Conservation (phyloP, 495 filamentous ascomycete genomes). For the Talaromyces adpressus region DNA sequence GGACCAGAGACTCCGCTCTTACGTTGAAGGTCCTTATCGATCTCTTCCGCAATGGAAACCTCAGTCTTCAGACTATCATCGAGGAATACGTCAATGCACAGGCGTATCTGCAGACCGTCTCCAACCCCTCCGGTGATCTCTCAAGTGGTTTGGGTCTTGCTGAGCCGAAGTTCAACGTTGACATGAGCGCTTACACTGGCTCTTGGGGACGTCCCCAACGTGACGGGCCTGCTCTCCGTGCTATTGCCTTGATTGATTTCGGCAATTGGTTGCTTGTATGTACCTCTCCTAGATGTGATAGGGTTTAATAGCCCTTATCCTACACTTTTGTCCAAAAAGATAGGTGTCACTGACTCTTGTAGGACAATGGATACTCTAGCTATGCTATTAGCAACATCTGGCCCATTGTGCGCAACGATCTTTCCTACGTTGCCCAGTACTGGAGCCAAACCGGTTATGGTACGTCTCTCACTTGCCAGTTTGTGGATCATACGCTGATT, state of each 20-base stretch:
- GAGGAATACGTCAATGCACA: constrained; percentile 51
- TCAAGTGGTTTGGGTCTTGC: constrained; percentile 45
- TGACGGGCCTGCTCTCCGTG: constrained; percentile 47
- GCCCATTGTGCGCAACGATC: constrained; percentile 51
- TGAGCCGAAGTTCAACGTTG: constrained; percentile 56
- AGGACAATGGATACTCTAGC: constrained; percentile 25
- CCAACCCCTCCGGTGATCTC: constrained; percentile 38
- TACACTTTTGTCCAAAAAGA: not conserved
- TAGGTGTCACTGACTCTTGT: not conserved
- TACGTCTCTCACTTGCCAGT: not conserved
- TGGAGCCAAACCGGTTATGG: constrained; percentile 44
- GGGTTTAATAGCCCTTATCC: not conserved
- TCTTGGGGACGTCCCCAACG: constrained; percentile 58
- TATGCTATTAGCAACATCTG: constrained; percentile 31
- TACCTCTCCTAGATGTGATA: not conserved
- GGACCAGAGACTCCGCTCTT: constrained; percentile 54
- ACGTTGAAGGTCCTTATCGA: constrained; percentile 48
- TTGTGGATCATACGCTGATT: not conserved
- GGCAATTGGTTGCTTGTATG: constrained; percentile 21
- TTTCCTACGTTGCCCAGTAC: constrained; percentile 63
- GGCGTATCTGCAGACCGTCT: constrained; percentile 40
- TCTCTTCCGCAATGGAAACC: constrained; percentile 39
- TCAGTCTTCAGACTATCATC: constrained; percentile 37
- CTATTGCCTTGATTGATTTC: constrained; percentile 32
- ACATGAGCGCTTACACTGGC: constrained; percentile 45